Evolutionary conservation across 805 yeast species (phyloP), one percentile per base, ranked within the genome.

Genomic region (Brettanomyces custersianus): DNA sequence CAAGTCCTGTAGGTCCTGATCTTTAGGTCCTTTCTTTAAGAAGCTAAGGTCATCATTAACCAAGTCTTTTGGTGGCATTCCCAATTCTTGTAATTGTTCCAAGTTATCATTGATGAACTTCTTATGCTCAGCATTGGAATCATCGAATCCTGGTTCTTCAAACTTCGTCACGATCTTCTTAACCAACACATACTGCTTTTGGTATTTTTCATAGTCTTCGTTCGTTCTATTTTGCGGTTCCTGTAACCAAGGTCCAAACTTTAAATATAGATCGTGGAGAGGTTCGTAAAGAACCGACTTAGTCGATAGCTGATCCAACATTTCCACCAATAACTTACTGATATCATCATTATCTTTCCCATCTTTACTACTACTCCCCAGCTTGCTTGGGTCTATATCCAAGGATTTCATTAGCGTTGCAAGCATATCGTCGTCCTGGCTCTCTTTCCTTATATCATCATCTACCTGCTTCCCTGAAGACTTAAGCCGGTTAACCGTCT

Each of bases 201-300:
- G 58, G 57, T 78, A 86, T 24, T 74, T 67, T 2, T 49, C 55
- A 19, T 76, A 52, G 25, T 51, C 46, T 12, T 40, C 34, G 12
- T 55, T 51, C 8, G 51, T 54, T 7, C 63, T 68, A 35, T 63
- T 62, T 43, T 81, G 68, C 6, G 53, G 44, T 33, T 70, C 72
- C 31, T 61, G 58, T 42, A 90, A 65, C 79, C 84, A 90, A 20
- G 57, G 68, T 3, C 86, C 83, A 54, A 77, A 85, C 51, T 83
- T 84, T 10, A 64, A 60, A 44, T 78, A 74, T 54, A 88, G 67
- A 41, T 86, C 95, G 49, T 79, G 81, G 60, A 90, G 69, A 3
- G 97, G 96, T 46, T 81, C 94, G 52, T 84, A 88, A 26, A 90
- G 66, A 16, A 88, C 82, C 39, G 80, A 88, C 51, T 87, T 90